Base-by-base conservation (phyloP, 148 eudicot genomes). In the Camellia lanceoleosa region DNA sequence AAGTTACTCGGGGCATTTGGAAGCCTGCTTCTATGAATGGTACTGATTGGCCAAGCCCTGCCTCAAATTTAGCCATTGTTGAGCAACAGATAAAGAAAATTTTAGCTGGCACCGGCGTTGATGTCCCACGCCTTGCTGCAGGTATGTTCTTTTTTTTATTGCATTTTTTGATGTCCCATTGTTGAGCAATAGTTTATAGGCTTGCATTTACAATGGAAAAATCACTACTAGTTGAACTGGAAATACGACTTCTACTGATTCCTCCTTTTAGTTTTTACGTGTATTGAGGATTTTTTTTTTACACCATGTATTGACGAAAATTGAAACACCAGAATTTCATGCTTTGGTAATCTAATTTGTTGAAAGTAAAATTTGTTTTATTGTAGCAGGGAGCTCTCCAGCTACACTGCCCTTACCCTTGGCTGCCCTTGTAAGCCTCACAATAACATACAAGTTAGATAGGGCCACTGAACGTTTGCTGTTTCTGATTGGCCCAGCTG, bases 11-110 rank as follows among this genome's bases (percentile, higher is more conserved):
- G 54, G 98, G 97, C 74, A 82, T 94, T 38, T 94, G 98, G 98
- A 94, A 91, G 89, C 97, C 93, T 78, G 98, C 95, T 73, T 90
- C 84, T 46, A 94, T 94, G 98, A 94, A 94, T 82, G 98, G 98
- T 75, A 92, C 97, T 80, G 98, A 94, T 87, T 94, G 98, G 98
- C 98, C 98, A 42, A 94, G 95, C 87, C 98, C 98, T 74, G 97
- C 92, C 43, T 90, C 95, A 78, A 94, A 91, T 85, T 87, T 94
- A 82, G 83, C 95, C 72, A 75, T 75, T 71, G 90, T 92, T 65
- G 98, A 94, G 87, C 92, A 94, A 74, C 95, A 89, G 81, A 94
- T 94, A 76, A 85, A 91, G 80, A 90, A 94, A 86, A 90, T 92
- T 44, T 83, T 94, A 80, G 95, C 97, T 41, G 93, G 87, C 64